These are phyloP conservation scores for Marvania coccoides DNA, from an alignment of 139 green algal genomes.

Conservation along the genomic window DNA sequence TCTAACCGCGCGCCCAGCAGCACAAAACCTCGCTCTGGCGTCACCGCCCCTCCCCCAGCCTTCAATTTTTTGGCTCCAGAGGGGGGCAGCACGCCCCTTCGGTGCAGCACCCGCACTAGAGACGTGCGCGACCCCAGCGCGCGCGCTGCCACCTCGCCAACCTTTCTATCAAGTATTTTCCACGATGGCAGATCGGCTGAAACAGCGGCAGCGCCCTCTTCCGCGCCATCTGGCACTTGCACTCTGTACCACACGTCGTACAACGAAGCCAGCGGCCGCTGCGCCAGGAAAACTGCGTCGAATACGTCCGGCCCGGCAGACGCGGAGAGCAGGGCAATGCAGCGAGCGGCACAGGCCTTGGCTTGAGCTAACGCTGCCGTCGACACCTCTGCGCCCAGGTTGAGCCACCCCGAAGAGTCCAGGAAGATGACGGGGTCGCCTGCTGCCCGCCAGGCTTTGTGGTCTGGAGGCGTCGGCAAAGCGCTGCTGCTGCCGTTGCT, in stretches of 20 bases:
- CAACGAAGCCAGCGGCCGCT: neutral
- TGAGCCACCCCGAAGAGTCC: constrained; percentile 54
- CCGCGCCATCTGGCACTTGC: constrained; percentile 2
- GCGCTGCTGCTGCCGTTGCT: neutral
- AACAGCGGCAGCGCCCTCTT: neutral
- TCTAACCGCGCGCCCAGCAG: constrained; percentile 25
- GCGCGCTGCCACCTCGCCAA: constrained; percentile 37
- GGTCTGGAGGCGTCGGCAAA: constrained; percentile 17
- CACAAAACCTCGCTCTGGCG: neutral
- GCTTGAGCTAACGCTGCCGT: constrained; percentile 24
- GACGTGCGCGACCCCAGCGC: constrained; percentile 41
- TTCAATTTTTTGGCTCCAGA: constrained; percentile 3
- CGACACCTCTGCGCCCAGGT: constrained; percentile 44
- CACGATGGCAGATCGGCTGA: neutral
- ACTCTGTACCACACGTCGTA: constrained; percentile 60
- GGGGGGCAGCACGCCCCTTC: neutral
- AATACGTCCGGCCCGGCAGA: constrained; percentile 45
- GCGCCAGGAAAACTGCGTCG: constrained; percentile 32
- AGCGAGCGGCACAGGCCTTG: constrained; percentile 21
- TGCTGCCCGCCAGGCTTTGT: constrained; percentile 15
- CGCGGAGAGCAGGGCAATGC: constrained; percentile 31
- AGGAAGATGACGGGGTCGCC: constrained; percentile 44
- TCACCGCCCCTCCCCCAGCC: neutral
- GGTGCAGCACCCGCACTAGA: constrained; percentile 37
- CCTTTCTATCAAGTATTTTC: constrained; percentile 24